phyloP scores from a whole-genome alignment of 805 yeast genomes.

The Hanseniaspora pseudoguilliermondii region DNA sequence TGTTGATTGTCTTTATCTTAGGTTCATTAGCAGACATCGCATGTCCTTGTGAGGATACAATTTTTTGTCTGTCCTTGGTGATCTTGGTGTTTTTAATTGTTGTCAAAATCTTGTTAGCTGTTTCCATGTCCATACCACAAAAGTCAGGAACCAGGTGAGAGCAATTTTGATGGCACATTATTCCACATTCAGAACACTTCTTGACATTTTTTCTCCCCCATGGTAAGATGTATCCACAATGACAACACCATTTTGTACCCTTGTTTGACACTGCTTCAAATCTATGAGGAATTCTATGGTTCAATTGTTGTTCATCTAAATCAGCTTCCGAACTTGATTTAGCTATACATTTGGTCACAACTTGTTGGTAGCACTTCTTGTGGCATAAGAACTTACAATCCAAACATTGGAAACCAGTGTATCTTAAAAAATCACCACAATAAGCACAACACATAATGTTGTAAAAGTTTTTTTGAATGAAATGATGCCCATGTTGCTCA shows the following conservation, averaged over 20 bases:
- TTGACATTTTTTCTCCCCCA: constrained; percentile 89
- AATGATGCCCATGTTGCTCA: constrained; percentile 94
- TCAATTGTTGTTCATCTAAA: constrained; percentile 62
- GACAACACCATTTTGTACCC: constrained; percentile 99
- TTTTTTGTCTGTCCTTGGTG: constrained; percentile 15
- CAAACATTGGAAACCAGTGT: constrained; percentile 77
- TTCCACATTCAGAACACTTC: constrained; percentile 86
- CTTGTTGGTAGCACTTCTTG: constrained; percentile 66
- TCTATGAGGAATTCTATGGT: constrained; percentile 94
- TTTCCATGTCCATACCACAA: constrained; percentile 97
- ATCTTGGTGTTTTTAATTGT: constrained; percentile 63
- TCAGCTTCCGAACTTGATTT: constrained; percentile 58
- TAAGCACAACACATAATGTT: constrained; percentile 94
- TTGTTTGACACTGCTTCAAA: constrained; percentile 84
- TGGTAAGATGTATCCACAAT: constrained; percentile 92
- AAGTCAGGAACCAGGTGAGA: constrained; percentile 93
- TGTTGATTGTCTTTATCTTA: neutral
- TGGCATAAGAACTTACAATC: constrained; percentile 73
- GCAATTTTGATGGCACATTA: constrained; percentile 88
- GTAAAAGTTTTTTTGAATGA: constrained; percentile 88
- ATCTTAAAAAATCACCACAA: constrained; percentile 87
- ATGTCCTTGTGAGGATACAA: constrained; percentile 16
- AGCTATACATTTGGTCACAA: constrained; percentile 72
- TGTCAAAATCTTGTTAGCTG: constrained; percentile 76
- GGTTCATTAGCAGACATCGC: constrained; percentile 14